Evolutionary conservation across 108 stramenopile species (phyloP).

Genomic region (Discostella stelligeroides): DNA sequence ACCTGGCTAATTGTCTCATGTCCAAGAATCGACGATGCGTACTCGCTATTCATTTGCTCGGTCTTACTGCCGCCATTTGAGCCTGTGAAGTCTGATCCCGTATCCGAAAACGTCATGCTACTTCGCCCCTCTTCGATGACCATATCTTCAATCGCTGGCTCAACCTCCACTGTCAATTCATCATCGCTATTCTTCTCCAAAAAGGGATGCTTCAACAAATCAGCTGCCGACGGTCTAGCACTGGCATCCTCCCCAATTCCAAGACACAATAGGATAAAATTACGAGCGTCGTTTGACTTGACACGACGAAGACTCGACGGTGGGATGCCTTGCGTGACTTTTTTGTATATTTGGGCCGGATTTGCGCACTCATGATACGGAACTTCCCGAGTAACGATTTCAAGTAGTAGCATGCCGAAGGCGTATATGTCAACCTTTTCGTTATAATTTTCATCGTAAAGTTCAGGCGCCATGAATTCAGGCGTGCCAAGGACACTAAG

Average conservation of each 20-base stretch:
- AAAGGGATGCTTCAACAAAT: slow-evolving; percentile 80
- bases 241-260: slow-evolving; percentile 71
- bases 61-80: background rate
- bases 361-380: slow-evolving; percentile 95
- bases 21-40: slow-evolving; percentile 20
- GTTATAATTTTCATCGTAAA: slow-evolving; percentile 96
- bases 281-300: slow-evolving; percentile 72
- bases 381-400: slow-evolving; percentile 96
- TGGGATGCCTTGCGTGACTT: slow-evolving; percentile 85
- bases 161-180: slow-evolving; percentile 80
- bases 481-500: slow-evolving; percentile 96
- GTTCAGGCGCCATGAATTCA: slow-evolving; percentile 99
- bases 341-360: slow-evolving; percentile 95
- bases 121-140: slow-evolving; percentile 53
- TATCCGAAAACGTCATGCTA: slow-evolving; percentile 41
- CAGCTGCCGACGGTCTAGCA: slow-evolving; percentile 72
- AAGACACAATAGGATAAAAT: slow-evolving; percentile 89
- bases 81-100: slow-evolving; percentile 28
- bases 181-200: slow-evolving; percentile 70
- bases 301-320: slow-evolving; percentile 84
- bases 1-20: too few relatives aligned
- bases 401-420: slow-evolving; percentile 97
- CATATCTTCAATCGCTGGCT: slow-evolving; percentile 70
- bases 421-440: slow-evolving; percentile 99
- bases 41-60: slow-evolving; percentile 16